Evolutionary conservation across 345 rosid genomes (phyloP), one percentile per base, ranked within the genome.

Genomic region (Passiflora organensis): DNA sequence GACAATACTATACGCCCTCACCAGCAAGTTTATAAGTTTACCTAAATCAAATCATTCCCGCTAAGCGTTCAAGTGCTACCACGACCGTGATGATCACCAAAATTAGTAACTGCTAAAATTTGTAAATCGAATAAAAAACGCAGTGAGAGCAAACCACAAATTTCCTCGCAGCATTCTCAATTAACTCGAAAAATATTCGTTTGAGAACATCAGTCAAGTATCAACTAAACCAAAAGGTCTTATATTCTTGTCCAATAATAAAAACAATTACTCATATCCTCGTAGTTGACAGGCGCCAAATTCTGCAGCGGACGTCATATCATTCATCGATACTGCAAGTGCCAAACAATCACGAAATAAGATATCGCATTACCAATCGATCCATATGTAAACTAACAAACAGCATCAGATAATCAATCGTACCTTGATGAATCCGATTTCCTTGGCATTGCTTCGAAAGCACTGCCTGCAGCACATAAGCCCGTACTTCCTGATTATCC

Each of bases 401-500:
- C n/a, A 12, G 15, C 16, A 42, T 10, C 24, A 5, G 6, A 19
- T 37, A 2, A 52, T 15, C 1, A 12, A 51, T 10, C 13, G 21
- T 3, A 67, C 72, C 69, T 69, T 69, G 52, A 69, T 63, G 74
- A 69, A 69, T 16, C 74, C 74, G 19, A 69, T 69, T 39, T 63
- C 74, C 61, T 69, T 69, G 46, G 74, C 74, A 43, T 69, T 69
- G 69, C 74, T 69, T 11, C 64, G 69, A 65, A 69, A 69, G 74
- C 74, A 69, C 48, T 69, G 74, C 28, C 74, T 69, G 60, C 74
- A 69, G 64, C 74, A 69, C 74, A 69, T 69, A 8, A 69, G 74
- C 10, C 74, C 74, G n/a, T 69, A 69, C 65, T 69, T 69, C 57
- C 74, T 53, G 53, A 69, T 69, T 14, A 69, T 25, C 22, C 69